Evolutionary conservation across 805 yeast genomes (phyloP), one percentile per base, ranked within the genome.

Genomic region (Pichia gijzeniarum): DNA sequence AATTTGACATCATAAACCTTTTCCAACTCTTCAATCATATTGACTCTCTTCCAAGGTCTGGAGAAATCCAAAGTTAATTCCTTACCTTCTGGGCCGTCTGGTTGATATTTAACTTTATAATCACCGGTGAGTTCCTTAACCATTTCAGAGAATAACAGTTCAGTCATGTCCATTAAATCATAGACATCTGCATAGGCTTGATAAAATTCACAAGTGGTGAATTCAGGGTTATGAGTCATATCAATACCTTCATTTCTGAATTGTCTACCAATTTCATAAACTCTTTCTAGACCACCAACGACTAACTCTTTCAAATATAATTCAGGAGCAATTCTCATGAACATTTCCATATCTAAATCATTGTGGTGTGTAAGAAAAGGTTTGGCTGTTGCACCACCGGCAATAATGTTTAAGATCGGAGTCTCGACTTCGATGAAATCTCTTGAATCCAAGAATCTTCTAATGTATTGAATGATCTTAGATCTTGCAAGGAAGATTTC

Each of bases 381-480:
- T 73, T 89, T 91, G 57, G 99, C 99, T 52, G 98, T 93, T 57
- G 99, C 99, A 72, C 99, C 99, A 67, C 98, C 98, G 49, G 98
- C 98, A 69, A 93, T 90, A 54, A 88, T 86, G 72, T 93, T 93
- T 93, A 91, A 83, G 85, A 91, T 93, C 62, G 99, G 99, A 51
- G 99, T 91, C 74, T 93, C 98, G 53, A 91, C 99, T 74, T 91
- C 99, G 56, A 88, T 74, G 65, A 85, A 91, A 50, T 82, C 84
- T 69, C 96, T 79, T 58, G 64, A 62, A 68, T 91, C 98, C 62
- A 91, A 79, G 70, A 88, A 91, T 52, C 70, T 72, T 75, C 99
- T 88, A 59, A 91, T 85, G 71, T 75, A 90, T 47, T 85, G 73
- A 66, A 91, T 89, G 65, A 91, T 91, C 71, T 84, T 80, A 53